Conservation (phyloP, 345 rosid species). For the Eucalyptus polyanthemos region DNA sequence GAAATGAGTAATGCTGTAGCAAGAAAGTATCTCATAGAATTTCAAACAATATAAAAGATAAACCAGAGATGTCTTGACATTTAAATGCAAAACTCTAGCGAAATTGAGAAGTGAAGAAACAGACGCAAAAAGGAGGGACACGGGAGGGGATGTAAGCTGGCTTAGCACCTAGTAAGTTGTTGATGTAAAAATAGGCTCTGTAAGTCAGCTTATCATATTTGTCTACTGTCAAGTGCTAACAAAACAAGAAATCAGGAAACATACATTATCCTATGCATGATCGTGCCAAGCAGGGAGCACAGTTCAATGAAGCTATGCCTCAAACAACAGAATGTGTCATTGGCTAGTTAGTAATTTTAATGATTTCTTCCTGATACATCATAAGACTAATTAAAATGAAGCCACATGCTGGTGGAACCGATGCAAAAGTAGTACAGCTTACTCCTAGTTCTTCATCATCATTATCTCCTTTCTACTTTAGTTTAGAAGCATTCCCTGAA, state of each 20-base stretch:
- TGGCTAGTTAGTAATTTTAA: neutral
- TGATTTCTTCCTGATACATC: neutral
- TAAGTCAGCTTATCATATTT: neutral
- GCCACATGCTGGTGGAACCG: neutral
- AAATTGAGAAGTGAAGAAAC: neutral
- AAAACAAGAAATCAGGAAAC: neutral
- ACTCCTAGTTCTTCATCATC: conserved; percentile 60
- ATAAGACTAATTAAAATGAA: neutral
- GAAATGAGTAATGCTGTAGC: neutral
- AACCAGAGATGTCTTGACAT: neutral
- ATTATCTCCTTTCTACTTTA: conserved; percentile 18
- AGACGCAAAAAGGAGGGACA: neutral
- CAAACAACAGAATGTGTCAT: neutral
- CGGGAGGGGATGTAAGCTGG: neutral
- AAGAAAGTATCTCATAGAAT: neutral
- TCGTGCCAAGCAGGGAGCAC: neutral
- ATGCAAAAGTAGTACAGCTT: neutral
- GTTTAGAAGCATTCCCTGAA: neutral
- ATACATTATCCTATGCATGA: neutral
- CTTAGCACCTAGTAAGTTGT: neutral
- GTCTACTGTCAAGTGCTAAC: neutral
- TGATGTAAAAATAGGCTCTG: neutral
- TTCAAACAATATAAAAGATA: neutral
- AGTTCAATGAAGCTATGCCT: neutral
- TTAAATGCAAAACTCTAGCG: neutral